phyloP scores from a whole-genome alignment of 2,329 filamentous ascomycete genomes.

The Fusarium sterilihyphosum region DNA sequence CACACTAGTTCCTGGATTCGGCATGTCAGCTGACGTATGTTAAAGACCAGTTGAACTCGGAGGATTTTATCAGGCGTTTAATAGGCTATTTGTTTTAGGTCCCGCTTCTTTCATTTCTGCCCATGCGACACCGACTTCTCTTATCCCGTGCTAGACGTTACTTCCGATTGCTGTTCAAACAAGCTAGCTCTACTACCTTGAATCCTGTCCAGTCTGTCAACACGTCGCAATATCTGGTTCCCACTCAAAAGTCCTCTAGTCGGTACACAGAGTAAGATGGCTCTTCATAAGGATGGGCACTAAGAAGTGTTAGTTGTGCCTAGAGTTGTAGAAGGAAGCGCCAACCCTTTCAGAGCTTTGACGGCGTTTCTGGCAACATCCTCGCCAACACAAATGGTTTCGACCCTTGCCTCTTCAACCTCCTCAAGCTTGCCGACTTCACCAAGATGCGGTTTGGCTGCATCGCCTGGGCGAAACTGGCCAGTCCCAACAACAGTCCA shows the following conservation, averaged over 20 bases:
- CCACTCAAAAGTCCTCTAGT: not conserved
- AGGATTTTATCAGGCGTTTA: too few relatives aligned
- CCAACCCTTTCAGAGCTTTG: too few relatives aligned
- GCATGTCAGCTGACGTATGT: not conserved
- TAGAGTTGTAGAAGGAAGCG: too few relatives aligned
- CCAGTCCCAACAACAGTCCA: not conserved
- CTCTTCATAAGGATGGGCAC: not conserved
- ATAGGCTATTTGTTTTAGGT: too few relatives aligned
- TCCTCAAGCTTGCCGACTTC: not conserved
- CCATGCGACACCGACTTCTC: not conserved
- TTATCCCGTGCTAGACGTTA: accelerated
- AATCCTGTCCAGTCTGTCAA: not conserved
- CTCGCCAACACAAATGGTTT: not conserved
- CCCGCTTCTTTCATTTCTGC: too few relatives aligned
- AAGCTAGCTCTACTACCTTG: not conserved
- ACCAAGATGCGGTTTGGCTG: accelerated
- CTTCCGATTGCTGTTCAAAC: too few relatives aligned
- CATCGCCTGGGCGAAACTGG: not conserved
- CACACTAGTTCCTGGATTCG: accelerated
- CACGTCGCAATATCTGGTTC: not conserved
- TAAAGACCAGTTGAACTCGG: too few relatives aligned
- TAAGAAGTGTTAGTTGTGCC: too few relatives aligned
- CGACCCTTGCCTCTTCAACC: not conserved
- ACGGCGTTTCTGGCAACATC: not conserved
- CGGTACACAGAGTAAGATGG: not conserved